Evolutionary conservation across 257 asterid species (phyloP).

Genomic region (Salvia miltiorrhiza): DNA sequence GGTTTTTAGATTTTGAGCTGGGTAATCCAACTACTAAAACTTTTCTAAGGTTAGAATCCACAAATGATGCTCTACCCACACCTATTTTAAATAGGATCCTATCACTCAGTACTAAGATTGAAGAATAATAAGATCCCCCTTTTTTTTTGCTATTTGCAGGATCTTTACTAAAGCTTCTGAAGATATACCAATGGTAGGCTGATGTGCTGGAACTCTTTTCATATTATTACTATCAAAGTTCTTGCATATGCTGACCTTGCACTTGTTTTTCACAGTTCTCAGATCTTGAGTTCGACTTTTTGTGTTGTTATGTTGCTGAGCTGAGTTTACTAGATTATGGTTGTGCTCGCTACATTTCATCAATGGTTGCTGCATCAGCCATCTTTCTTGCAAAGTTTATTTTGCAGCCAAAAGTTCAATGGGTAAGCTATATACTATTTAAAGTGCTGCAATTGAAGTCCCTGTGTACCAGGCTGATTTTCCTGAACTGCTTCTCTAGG

Average conservation of each 20-base stretch:
- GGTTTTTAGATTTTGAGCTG: constrained; percentile 56
- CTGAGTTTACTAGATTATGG: constrained; percentile 66
- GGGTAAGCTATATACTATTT: constrained; percentile 53
- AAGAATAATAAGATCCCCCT: not conserved
- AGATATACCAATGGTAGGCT: constrained; percentile 46
- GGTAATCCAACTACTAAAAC: constrained; percentile 72
- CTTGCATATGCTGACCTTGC: constrained; percentile 18
- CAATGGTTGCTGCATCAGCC: constrained; percentile 78
- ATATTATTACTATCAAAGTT: not conserved
- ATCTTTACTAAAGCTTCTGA: constrained; percentile 61
- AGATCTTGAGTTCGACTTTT: constrained; percentile 45
- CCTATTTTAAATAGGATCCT: too few relatives aligned
- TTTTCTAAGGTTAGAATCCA: constrained; percentile 60
- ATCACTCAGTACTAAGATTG: not conserved
- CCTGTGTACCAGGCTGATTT: not conserved
- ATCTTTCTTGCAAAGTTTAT: constrained; percentile 68
- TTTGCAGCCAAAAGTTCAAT: constrained; percentile 47
- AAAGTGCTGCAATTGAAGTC: not conserved
- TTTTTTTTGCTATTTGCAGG: constrained; percentile 42
- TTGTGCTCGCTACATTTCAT: constrained; percentile 69
- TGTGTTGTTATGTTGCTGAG: constrained; percentile 72
- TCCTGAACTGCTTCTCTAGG: not conserved
- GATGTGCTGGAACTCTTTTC: not conserved
- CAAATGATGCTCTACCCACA: not conserved
- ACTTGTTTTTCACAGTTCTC: constrained; percentile 44